Percentiles rank a stretch among this genome's conserved stretches.
phyloP scores from a whole-genome alignment of 2,329 filamentous ascomycete genomes.

The Thelonectria olida region DNA sequence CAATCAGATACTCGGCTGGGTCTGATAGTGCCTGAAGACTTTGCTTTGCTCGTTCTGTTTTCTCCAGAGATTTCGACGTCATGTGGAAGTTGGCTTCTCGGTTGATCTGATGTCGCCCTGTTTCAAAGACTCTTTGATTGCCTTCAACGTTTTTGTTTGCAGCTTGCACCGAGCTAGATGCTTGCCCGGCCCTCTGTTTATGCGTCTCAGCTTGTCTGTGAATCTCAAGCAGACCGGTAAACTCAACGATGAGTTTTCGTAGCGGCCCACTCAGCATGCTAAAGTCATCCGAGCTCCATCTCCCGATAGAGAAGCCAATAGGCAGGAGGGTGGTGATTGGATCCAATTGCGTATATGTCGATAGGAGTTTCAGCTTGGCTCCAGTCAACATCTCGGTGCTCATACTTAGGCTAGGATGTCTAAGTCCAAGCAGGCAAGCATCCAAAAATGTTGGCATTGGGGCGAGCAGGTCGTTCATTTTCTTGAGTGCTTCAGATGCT shows the following conservation, averaged over 20 bases:
- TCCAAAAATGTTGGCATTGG: slow-evolving; percentile 9
- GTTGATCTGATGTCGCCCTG: slow-evolving; percentile 15
- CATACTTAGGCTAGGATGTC: slow-evolving; percentile 4
- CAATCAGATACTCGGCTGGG: neutral
- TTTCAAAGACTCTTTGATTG: neutral
- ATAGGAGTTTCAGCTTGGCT: neutral
- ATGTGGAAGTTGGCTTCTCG: slow-evolving; percentile 14
- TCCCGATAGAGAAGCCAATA: slow-evolving; percentile 15
- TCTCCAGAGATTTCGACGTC: neutral
- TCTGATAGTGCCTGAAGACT: slow-evolving; percentile 6
- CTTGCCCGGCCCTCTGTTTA: neutral
- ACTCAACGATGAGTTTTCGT: slow-evolving; percentile 5
- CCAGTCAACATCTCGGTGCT: neutral
- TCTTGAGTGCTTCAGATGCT: slow-evolving; percentile 51
- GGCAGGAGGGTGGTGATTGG: slow-evolving; percentile 8
- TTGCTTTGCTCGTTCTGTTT: neutral
- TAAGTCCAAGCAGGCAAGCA: neutral
- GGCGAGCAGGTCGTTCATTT: slow-evolving; percentile 1
- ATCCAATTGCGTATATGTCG: slow-evolving; percentile 9
- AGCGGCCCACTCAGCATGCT: neutral
- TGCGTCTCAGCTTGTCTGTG: slow-evolving; percentile 10
- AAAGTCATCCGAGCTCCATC: slow-evolving; percentile 12
- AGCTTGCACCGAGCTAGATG: slow-evolving; percentile 2
- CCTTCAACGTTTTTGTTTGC: neutral
- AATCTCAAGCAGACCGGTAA: slow-evolving; percentile 3